These are phyloP conservation scores for Saccharomycopsis fermentans DNA, from an alignment of 805 yeast genomes.

Conservation along the genomic window DNA sequence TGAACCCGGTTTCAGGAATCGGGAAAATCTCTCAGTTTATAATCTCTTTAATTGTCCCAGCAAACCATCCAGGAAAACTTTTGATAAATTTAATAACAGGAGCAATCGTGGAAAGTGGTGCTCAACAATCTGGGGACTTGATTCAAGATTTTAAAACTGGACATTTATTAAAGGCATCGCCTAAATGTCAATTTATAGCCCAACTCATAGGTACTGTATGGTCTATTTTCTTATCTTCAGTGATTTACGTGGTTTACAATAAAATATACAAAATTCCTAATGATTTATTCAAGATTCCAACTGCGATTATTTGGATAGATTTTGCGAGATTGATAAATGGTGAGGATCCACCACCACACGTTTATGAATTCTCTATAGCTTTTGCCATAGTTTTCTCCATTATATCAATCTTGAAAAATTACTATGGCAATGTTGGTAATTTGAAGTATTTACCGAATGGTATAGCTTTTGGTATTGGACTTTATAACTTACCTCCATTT, in stretches of 20 bases:
- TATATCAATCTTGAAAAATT: slow-evolving; percentile 54
- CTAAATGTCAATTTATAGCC: slow-evolving; percentile 83
- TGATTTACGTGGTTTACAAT: slow-evolving; percentile 78
- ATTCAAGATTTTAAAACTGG: slow-evolving; percentile 98
- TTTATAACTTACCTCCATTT: slow-evolving; percentile 87
- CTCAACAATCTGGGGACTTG: slow-evolving; percentile 96
- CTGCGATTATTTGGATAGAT: slow-evolving; percentile 94
- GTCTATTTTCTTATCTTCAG: slow-evolving; percentile 68
- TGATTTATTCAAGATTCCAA: slow-evolving; percentile 73
- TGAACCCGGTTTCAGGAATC: slow-evolving; percentile 93
- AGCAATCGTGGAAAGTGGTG: slow-evolving; percentile 96
- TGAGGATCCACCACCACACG: slow-evolving; percentile 76
- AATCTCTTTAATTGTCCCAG: slow-evolving; percentile 74
- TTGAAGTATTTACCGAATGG: slow-evolving; percentile 75
- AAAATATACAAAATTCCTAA: slow-evolving; percentile 80
- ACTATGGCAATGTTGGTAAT: slow-evolving; percentile 25
- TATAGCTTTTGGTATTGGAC: slow-evolving; percentile 95
- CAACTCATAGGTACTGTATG: slow-evolving; percentile 82
- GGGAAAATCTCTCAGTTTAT: slow-evolving; percentile 88
- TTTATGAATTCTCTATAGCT: slow-evolving; percentile 44
- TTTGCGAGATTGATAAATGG: slow-evolving; percentile 92
- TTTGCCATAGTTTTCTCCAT: slow-evolving; percentile 63
- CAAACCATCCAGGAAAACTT: slow-evolving; percentile 67
- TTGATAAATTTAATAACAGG: slow-evolving; percentile 86
- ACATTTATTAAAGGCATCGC: slow-evolving; percentile 82